phyloP scores from a whole-genome alignment of 768 basidiomycete genomes.

The Strobilomyces dryophilus region DNA sequence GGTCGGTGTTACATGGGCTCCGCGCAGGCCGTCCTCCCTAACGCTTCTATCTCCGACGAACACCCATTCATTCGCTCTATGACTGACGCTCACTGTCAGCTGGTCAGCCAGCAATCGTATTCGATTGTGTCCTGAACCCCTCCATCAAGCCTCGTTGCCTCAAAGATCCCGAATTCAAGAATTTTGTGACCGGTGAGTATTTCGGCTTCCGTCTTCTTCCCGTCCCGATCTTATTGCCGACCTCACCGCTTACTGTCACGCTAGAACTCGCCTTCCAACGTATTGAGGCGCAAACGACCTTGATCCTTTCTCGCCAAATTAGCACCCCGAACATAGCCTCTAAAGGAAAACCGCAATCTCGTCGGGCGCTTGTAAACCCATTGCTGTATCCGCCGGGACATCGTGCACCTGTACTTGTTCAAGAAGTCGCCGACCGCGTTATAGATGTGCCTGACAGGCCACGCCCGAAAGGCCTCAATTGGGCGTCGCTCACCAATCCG shows the following conservation, averaged over 20 bases:
- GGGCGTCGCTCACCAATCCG: conserved; percentile 13
- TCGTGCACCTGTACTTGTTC: conserved; percentile 15
- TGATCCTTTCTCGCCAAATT: conserved; percentile 65
- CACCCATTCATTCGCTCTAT: neutral
- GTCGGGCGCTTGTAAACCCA: conserved; percentile 53
- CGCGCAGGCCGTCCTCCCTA: conserved; percentile 10
- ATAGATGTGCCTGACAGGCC: conserved; percentile 20
- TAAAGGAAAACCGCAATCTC: conserved; percentile 63
- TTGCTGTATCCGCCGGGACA: conserved; percentile 32
- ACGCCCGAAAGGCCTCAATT: conserved; percentile 43
- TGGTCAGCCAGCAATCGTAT: conserved; percentile 64
- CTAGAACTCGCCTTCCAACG: conserved; percentile 67
- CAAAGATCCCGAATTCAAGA: conserved; percentile 61
- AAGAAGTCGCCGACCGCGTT: conserved; percentile 43
- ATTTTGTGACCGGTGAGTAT: conserved; percentile 59
- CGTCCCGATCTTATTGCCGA: neutral
- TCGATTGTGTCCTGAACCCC: conserved; percentile 67
- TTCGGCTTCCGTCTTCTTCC: neutral
- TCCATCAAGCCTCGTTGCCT: conserved; percentile 56
- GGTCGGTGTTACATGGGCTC: conserved; percentile 36
- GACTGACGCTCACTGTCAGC: conserved; percentile 37
- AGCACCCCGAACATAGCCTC: conserved; percentile 72
- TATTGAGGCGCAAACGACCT: conserved; percentile 55
- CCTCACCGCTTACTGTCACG: conserved; percentile 7
- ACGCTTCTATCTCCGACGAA: conserved; percentile 14